phyloP scores from a whole-genome alignment of 768 basidiomycete genomes.

The Hericium coralloides region DNA sequence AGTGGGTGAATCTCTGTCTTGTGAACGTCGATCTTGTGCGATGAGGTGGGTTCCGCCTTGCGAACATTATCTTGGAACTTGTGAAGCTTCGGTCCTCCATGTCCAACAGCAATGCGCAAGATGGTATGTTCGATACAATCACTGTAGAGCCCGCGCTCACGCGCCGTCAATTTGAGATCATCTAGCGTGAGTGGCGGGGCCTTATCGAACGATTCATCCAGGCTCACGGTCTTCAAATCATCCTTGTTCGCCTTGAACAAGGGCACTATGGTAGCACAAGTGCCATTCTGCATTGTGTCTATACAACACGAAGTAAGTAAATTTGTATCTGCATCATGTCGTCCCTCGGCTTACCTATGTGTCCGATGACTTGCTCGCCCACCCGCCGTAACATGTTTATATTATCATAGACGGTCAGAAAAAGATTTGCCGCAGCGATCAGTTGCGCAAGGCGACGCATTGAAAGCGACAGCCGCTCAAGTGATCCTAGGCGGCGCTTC shows the following conservation, averaged over 20 bases:
- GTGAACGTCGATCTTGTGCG: conserved; percentile 21
- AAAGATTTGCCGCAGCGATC: conserved; percentile 17
- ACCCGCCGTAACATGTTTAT: conserved; percentile 24
- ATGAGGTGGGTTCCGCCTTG: conserved; percentile 11
- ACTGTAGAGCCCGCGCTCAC: not conserved
- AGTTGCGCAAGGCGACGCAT: conserved; percentile 11
- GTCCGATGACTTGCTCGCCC: conserved; percentile 27
- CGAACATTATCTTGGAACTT: conserved; percentile 17
- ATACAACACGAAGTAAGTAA: not conserved
- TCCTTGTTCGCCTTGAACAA: conserved; percentile 19
- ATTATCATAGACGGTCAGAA: conserved; percentile 26
- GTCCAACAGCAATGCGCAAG: conserved; percentile 21
- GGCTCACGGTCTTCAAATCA: conserved; percentile 18
- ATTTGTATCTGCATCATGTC: not conserved
- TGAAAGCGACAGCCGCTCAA: conserved; percentile 15
- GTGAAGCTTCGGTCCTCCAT: conserved; percentile 23
- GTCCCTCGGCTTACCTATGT: conserved; percentile 19
- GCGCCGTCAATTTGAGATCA: conserved; percentile 21
- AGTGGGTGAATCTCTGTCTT: conserved; percentile 22
- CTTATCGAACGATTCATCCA: conserved; percentile 13
- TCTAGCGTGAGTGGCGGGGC: conserved; percentile 18
- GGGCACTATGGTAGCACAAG: conserved; percentile 25
- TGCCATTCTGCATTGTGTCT: conserved; percentile 29
- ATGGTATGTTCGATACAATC: conserved; percentile 18
- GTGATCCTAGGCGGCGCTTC: conserved; percentile 1